phyloP scores from a whole-genome alignment of 1,284 basidiomycete species.

The Fomitopsis betulina region DNA sequence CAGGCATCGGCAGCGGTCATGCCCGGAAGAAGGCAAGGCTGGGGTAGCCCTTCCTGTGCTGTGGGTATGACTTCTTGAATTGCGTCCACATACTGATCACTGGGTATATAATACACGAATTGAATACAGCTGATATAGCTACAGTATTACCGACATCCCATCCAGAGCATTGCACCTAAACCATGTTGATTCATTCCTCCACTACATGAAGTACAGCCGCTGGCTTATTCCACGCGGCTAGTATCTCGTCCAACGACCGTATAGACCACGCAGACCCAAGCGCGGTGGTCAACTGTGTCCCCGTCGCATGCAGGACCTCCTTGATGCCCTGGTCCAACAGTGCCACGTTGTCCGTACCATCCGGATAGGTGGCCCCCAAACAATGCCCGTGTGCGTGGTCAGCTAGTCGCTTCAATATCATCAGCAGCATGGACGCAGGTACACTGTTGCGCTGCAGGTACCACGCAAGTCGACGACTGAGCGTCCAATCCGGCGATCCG shows the following conservation, averaged over 20 bases:
- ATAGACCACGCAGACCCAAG: constrained; percentile 66
- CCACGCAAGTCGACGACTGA: constrained; percentile 38
- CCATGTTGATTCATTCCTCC: not conserved
- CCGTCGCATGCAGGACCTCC: constrained; percentile 62
- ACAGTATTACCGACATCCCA: not conserved
- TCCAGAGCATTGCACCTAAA: not conserved
- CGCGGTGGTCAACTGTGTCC: constrained; percentile 60
- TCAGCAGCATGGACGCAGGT: constrained; percentile 59
- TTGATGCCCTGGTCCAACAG: constrained; percentile 58
- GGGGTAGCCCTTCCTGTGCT: constrained; percentile 21
- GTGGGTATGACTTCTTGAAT: not conserved
- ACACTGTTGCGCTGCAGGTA: constrained; percentile 68
- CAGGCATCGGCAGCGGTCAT: constrained; percentile 29
- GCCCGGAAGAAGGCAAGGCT: constrained; percentile 43
- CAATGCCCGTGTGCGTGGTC: constrained; percentile 55
- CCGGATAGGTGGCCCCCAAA: constrained; percentile 39
- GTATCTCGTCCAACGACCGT: constrained; percentile 57
- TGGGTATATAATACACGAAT: not conserved
- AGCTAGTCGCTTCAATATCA: constrained; percentile 53
- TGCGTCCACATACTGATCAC: not conserved
- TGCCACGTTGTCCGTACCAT: constrained; percentile 43
- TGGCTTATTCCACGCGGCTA: constrained; percentile 42
- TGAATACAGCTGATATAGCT: not conserved
- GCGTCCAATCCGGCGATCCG: constrained; percentile 32
- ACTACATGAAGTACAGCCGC: not conserved